These are phyloP conservation scores for Podila clonocystis DNA, from an alignment of 192 early-diverging fungal genomes.

Conservation along the genomic window DNA sequence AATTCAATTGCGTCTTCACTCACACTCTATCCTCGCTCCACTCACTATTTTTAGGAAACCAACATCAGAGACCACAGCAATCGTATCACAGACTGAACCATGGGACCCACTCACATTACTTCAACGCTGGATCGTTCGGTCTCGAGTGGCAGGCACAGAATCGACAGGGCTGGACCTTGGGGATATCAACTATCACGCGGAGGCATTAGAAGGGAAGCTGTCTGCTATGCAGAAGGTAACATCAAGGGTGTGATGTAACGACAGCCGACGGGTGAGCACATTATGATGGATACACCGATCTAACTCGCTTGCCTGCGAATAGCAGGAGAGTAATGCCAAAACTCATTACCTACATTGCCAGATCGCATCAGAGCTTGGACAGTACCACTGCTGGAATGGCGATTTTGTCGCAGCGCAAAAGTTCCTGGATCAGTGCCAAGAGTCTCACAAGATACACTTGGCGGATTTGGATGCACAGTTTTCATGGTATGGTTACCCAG, in stretches of 20 bases:
- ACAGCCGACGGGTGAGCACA: background rate
- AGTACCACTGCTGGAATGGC: constrained; percentile 38
- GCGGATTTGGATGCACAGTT: background rate
- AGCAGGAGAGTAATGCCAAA: background rate
- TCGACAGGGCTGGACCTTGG: constrained; percentile 41
- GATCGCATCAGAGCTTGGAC: constrained; percentile 34
- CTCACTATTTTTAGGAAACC: constrained; percentile 17
- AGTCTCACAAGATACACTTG: constrained; percentile 1
- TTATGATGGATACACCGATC: background rate
- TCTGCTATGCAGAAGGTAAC: constrained; percentile 8
- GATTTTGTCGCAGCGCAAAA: constrained; percentile 17
- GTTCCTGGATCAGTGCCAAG: constrained; percentile 15
- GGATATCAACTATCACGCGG: constrained; percentile 22
- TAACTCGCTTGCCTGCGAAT: background rate
- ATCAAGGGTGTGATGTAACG: too few species aligned
- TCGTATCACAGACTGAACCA: constrained; percentile 13
- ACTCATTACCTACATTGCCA: constrained; percentile 22
- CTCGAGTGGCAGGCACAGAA: constrained; percentile 24
- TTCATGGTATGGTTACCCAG: constrained; percentile 8
- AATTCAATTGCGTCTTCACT: background rate
- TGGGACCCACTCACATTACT: constrained; percentile 45
- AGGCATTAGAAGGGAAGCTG: constrained; percentile 19
- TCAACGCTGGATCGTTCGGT: constrained; percentile 41
- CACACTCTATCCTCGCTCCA: background rate
- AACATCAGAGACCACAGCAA: constrained; percentile 6